These are phyloP conservation scores for Amylocarpus encephaloides DNA, from an alignment of 2,329 filamentous ascomycete species.

Conservation along the genomic window DNA sequence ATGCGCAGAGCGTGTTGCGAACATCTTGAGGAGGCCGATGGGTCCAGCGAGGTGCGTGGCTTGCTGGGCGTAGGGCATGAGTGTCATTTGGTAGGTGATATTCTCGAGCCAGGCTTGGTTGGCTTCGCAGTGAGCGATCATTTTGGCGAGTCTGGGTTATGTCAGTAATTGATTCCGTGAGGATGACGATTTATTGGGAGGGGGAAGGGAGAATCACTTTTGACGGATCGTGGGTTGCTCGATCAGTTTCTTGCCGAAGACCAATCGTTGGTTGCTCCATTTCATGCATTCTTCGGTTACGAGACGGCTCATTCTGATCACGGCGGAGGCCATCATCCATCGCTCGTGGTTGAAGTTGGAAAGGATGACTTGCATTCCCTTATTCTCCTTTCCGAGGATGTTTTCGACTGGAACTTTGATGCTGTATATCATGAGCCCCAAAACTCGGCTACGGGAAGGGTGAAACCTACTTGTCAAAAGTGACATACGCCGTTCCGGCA, in stretches of 20 bases:
- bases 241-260: conserved; percentile 76
- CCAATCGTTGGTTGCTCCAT: conserved; percentile 80
- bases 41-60: conserved; percentile 69
- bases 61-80: conserved; percentile 76
- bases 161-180: conserved; percentile 1
- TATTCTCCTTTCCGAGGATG: conserved; percentile 74
- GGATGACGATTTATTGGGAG: neutral
- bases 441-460: neutral
- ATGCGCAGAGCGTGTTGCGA: conserved; percentile 67
- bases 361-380: conserved; percentile 78
- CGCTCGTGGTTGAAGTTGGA: conserved; percentile 87
- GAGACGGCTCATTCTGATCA: conserved; percentile 57
- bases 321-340: conserved; percentile 66
- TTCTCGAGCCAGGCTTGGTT: conserved; percentile 81
- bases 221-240: conserved; percentile 77
- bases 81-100: conserved; percentile 81
- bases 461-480: conserved; percentile 11
- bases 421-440: conserved; percentile 61
- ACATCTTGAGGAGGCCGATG: conserved; percentile 77
- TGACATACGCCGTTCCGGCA: conserved; percentile 65
- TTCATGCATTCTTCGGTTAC: conserved; percentile 81
- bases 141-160: conserved; percentile 61
- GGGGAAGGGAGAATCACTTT: conserved; percentile 48
- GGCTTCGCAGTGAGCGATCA: conserved; percentile 77
- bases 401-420: conserved; percentile 78